Percentiles rank a stretch among this genome's conserved stretches.
phyloP scores from a whole-genome alignment of 805 yeast genomes.

The Saccharomycopsis sp. region DNA sequence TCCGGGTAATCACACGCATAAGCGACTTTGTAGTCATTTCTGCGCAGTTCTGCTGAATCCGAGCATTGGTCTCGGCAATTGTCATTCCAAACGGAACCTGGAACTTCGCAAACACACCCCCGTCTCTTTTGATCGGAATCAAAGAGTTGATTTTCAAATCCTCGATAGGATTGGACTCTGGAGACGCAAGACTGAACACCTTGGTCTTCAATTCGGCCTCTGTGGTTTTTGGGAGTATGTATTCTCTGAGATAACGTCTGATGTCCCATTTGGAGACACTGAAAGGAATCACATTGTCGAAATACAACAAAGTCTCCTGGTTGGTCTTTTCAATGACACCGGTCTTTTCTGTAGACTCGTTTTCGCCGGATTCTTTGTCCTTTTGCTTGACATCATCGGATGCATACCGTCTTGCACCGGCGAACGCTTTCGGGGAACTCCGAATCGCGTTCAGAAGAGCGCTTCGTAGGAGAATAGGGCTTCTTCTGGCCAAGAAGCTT shows the following conservation, averaged over 20 bases:
- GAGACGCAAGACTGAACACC: constrained; percentile 33
- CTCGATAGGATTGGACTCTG: constrained; percentile 31
- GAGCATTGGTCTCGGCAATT: constrained; percentile 45
- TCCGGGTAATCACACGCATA: constrained; percentile 30
- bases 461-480: background rate
- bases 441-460: background rate
- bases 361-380: constrained; percentile 49
- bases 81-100: constrained; percentile 46
- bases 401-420: background rate
- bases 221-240: constrained; percentile 29
- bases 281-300: constrained; percentile 40
- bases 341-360: constrained; percentile 45
- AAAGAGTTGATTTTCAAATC: constrained; percentile 48
- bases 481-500: background rate
- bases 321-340: constrained; percentile 48
- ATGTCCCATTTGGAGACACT: constrained; percentile 3
- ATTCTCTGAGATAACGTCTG: background rate
- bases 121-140: constrained; percentile 72
- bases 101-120: constrained; percentile 88
- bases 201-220: constrained; percentile 31
- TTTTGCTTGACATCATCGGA: constrained; percentile 26
- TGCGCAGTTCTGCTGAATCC: constrained; percentile 42
- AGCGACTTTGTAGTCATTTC: constrained; percentile 29
- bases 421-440: background rate
- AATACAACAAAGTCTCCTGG: constrained; percentile 47